Evolutionary conservation across 441 rosid species (phyloP).

Genomic region (Monsonia emarginata): DNA sequence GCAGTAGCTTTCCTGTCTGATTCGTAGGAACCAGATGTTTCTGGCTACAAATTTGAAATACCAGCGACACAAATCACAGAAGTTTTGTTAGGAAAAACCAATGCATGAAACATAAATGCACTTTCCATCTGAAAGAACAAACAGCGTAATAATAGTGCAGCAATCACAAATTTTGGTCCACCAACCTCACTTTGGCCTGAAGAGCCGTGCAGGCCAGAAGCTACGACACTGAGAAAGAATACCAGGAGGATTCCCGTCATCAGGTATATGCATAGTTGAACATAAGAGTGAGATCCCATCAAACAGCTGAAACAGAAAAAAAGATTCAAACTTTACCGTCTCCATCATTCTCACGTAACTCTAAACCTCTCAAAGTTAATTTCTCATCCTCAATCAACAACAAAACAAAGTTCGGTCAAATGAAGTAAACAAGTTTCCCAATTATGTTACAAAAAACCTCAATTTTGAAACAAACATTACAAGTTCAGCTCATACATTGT

Average conservation of each 20-base stretch:
- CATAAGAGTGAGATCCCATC: slow-evolving; percentile 15
- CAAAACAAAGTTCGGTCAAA: background rate
- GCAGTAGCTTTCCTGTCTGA: slow-evolving; percentile 10
- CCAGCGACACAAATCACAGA: background rate
- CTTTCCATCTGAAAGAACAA: background rate
- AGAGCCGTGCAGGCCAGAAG: slow-evolving; percentile 9
- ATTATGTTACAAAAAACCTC: background rate
- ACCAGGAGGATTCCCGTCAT: slow-evolving; percentile 22
- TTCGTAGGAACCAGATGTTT: slow-evolving; percentile 12
- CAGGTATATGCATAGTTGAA: slow-evolving; percentile 3
- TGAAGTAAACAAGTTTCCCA: background rate
- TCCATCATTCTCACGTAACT: background rate
- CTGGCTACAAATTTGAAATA: slow-evolving; percentile 25
- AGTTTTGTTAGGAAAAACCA: background rate
- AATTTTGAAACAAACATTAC: background rate
- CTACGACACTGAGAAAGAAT: slow-evolving; percentile 16
- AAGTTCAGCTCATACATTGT: background rate
- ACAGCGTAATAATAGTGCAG: background rate
- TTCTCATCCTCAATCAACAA: background rate
- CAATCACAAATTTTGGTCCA: background rate
- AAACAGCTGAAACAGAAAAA: slow-evolving; percentile 13
- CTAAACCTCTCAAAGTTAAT: background rate
- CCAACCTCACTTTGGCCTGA: slow-evolving; percentile 32
- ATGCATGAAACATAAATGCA: background rate
- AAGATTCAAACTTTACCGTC: background rate